Percentiles rank a stretch among this genome's conserved stretches.
phyloP scores from a whole-genome alignment of 495 filamentous ascomycete species.

The Trypethelium eluteriae region DNA sequence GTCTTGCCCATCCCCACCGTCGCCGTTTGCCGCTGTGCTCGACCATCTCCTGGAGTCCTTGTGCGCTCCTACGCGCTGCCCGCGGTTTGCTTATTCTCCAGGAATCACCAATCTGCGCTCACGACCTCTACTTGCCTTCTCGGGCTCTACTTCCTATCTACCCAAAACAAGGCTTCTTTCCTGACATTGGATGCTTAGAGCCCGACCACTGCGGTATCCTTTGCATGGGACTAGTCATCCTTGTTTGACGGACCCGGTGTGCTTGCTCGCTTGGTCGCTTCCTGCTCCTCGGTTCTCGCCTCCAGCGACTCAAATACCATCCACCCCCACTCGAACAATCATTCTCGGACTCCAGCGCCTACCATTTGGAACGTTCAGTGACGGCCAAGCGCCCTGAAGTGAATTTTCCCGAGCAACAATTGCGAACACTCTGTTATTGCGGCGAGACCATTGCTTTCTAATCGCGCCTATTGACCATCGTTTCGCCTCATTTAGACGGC shows the following conservation, averaged over 20 bases:
- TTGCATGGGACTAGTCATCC: not conserved
- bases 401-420: not conserved
- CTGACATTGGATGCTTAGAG: no score
- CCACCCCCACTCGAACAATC: not conserved
- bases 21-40: conserved; percentile 4
- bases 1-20: not conserved
- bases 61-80: not conserved
- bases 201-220: no score
- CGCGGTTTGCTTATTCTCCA: not conserved
- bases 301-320: conserved; percentile 4
- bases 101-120: not conserved
- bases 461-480: not conserved
- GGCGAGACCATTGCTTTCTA: not conserved
- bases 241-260: not conserved
- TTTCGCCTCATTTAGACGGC: not conserved
- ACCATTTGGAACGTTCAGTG: not conserved
- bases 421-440: not conserved
- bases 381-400: not conserved
- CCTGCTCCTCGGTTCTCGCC: conserved; percentile 11
- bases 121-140: not conserved
- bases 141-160: not conserved
- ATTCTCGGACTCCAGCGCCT: not conserved
- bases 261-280: not conserved
- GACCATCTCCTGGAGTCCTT: not conserved
- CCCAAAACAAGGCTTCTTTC: not conserved